phyloP scores from a whole-genome alignment of 768 basidiomycete species.

The Vararia minispora region DNA sequence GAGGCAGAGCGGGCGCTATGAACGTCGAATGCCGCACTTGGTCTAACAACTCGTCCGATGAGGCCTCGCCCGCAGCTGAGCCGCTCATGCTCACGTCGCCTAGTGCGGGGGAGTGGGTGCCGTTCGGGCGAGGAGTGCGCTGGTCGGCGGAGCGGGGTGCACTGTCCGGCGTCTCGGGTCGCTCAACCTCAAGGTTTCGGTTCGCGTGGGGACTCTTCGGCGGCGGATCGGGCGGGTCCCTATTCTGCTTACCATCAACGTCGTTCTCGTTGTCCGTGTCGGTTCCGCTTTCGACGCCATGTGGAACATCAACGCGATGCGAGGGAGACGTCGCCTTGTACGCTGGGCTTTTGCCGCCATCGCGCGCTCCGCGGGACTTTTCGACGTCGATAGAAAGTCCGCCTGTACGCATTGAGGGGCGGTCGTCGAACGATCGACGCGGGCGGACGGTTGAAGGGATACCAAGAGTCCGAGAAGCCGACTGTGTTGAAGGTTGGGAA shows the following conservation, averaged over 20 bases:
- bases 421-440: slow-evolving; percentile 18
- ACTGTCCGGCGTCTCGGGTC: too few relatives aligned
- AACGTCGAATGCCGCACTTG: slow-evolving; percentile 62
- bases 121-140: slow-evolving; percentile 3
- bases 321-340: slow-evolving; percentile 42
- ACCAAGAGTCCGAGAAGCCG: neutral
- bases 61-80: slow-evolving; percentile 16
- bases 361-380: slow-evolving; percentile 8
- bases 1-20: slow-evolving; percentile 80
- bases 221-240: slow-evolving; percentile 12
- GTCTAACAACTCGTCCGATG: slow-evolving; percentile 45
- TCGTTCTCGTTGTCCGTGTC: slow-evolving; percentile 56
- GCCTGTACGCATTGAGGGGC: slow-evolving; percentile 7
- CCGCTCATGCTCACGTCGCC: slow-evolving; percentile 20
- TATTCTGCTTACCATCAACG: slow-evolving; percentile 16
- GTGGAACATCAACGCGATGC: slow-evolving; percentile 60
- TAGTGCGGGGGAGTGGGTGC: slow-evolving; percentile 9
- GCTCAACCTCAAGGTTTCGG: slow-evolving; percentile 1
- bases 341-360: slow-evolving; percentile 18
- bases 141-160: neutral
- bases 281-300: slow-evolving; percentile 60
- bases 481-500: neutral
- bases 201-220: slow-evolving; percentile 12
- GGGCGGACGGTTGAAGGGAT: slow-evolving; percentile 11
- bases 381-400: slow-evolving; percentile 23